Base-by-base conservation (phyloP, 129 eudicot species). In the Helianthus annuus region DNA sequence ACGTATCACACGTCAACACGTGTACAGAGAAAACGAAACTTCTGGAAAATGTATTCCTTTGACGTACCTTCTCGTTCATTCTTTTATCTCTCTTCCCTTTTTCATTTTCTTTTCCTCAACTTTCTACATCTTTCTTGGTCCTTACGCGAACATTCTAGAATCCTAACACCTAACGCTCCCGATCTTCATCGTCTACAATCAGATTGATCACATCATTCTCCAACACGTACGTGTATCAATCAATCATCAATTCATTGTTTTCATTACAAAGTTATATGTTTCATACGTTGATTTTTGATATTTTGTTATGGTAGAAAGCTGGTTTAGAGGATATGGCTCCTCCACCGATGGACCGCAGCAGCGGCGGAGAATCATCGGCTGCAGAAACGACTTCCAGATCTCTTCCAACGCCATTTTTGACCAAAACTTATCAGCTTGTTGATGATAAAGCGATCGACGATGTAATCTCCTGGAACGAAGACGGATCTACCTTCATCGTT, bases 401-500 rank as follows among this genome's bases (percentile, higher is more conserved):
- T 38, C 74, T 90, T 32, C 97, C 97, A 84, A 95, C 99, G 55
- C 99, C 99, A 54, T 95, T 95, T 66, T 16, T 95, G 82, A 90
- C 89, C n/a, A 95, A 95, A 68, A 90, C 99, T 0, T 95, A 86
- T 64, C 89, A 95, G 84, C 86, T 95, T 13, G 97, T 95, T 0
- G 99, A 95, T 4, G 99, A 95, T 70, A 76, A 63, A 3, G 14
- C 84, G 1, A 88, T 88, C 16, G 91, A 95, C 76, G 97, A 86
- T 65, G 77, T 95, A 7, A 83, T 95, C 75, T 90, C 99, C 1
- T 95, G 99, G 99, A 95, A 88, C 49, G 97, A 88, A 16, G 96
- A 95, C 36, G 99, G 99, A 91, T 95, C 99, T 70, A 69, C 84
- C 10, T 95, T 95, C 78, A 78, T 95, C 70, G 99, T 95, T 0